phyloP scores from a whole-genome alignment of 2,329 filamentous ascomycete species.

The Pyricularia sp. region DNA sequence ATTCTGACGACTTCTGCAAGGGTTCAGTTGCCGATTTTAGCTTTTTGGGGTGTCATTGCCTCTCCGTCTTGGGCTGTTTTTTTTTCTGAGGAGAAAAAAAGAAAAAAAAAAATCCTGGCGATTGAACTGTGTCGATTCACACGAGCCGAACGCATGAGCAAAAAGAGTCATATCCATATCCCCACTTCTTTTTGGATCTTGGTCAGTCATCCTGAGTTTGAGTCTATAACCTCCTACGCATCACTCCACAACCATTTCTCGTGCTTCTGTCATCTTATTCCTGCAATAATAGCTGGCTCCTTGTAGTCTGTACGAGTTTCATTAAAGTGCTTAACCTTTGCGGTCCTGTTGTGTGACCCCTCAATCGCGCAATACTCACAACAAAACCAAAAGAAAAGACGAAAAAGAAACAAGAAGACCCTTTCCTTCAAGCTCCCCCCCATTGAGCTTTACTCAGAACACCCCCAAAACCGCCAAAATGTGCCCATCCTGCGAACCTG shows the following conservation, averaged over 20 bases:
- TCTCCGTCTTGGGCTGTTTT: background rate
- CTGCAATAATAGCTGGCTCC: background rate
- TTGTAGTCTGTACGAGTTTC: background rate
- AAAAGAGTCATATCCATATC: background rate
- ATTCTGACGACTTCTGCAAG: background rate
- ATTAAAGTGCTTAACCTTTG: background rate
- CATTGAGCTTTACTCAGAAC: background rate
- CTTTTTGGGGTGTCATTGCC: background rate
- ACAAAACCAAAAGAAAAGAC: background rate
- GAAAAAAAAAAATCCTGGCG: background rate
- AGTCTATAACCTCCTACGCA: background rate
- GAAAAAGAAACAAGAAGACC: background rate
- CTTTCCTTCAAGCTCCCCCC: background rate
- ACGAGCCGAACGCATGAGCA: background rate
- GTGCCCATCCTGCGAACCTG: constrained; percentile 4
- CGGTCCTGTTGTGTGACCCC: background rate
- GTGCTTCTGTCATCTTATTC: background rate
- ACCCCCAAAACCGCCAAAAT: background rate
- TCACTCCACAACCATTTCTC: background rate
- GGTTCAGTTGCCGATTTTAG: background rate
- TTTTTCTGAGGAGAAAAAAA: background rate
- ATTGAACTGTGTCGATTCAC: background rate
- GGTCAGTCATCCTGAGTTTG: background rate
- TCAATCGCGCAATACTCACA: background rate
- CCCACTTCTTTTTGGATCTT: background rate